Conservation (phyloP, 768 basidiomycete genomes). For the Leucocoprinus sp. region DNA sequence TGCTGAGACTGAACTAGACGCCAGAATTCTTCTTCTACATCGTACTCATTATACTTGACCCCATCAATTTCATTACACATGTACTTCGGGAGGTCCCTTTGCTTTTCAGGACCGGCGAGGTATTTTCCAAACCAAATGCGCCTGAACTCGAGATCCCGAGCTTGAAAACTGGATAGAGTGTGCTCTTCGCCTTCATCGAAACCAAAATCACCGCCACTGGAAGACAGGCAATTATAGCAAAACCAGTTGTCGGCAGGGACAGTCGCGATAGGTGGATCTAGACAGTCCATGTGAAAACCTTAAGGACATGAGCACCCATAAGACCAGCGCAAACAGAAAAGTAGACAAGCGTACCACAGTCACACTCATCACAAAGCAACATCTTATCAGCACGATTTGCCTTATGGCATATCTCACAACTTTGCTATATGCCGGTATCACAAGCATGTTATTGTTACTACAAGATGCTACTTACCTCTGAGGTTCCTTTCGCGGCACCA, state of each 20-base stretch:
- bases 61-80: conserved; percentile 43
- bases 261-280: conserved; percentile 77
- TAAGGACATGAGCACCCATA: conserved; percentile 10
- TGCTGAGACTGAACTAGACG: conserved; percentile 80
- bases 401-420: conserved; percentile 90
- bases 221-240: conserved; percentile 85
- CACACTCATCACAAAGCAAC: conserved; percentile 55
- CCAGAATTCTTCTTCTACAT: conserved; percentile 97
- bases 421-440: conserved; percentile 41
- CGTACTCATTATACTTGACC: conserved; percentile 72
- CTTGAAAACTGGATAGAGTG: conserved; percentile 83
- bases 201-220: conserved; percentile 92
- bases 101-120: conserved; percentile 25
- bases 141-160: conserved; percentile 84
- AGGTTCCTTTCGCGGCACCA: conserved; percentile 36
- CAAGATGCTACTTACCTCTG: conserved; percentile 41
- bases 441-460: conserved; percentile 16
- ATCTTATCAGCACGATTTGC: conserved; percentile 87
- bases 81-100: conserved; percentile 39
- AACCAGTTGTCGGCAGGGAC: conserved; percentile 97
- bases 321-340: conserved; percentile 1
- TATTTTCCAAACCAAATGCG: conserved; percentile 82
- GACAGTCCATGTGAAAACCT: conserved; percentile 97
- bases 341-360: conserved; percentile 30
- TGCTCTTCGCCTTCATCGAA: conserved; percentile 99